Evolutionary conservation across 202 grass and related monocot genomes (phyloP).

Genomic region (Sporobolus alterniflorus): DNA sequence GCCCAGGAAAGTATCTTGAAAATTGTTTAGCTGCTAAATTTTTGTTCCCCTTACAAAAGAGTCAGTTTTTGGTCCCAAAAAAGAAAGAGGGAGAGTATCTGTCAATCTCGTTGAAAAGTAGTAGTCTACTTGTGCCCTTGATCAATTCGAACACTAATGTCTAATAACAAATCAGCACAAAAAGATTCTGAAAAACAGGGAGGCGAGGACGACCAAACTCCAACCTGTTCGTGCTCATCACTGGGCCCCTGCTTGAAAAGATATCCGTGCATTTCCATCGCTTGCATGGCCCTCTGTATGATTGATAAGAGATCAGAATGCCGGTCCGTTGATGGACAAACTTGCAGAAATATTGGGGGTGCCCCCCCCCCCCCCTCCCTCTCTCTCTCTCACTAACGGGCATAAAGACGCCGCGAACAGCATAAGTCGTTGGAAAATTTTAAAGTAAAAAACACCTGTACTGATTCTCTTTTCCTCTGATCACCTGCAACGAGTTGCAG

Average conservation of each 20-base stretch:
- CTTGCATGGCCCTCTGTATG: not conserved
- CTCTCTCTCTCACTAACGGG: constrained; percentile 1
- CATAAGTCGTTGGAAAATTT: constrained; percentile 3
- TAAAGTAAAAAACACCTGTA: not conserved
- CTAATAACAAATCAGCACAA: not conserved
- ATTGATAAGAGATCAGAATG: not conserved
- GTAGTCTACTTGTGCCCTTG: not conserved
- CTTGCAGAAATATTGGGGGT: constrained; percentile 22
- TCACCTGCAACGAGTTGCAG: constrained; percentile 35
- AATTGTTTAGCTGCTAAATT: not conserved
- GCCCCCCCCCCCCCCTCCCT: not conserved
- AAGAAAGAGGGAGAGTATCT: not conserved
- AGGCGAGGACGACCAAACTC: not conserved
- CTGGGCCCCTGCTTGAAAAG: constrained; percentile 1
- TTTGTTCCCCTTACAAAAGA: not conserved
- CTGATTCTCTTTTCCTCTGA: constrained; percentile 17
- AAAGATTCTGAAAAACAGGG: not conserved
- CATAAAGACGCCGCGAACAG: constrained; percentile 10
- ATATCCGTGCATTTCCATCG: not conserved
- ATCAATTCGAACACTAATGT: not conserved
- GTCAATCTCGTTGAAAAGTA: no score
- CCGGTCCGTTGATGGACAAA: constrained; percentile 2
- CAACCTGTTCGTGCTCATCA: constrained; percentile 35
- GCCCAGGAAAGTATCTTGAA: not conserved
- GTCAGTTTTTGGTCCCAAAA: not conserved